phyloP scores from a whole-genome alignment of 495 filamentous ascomycete genomes.

The Annulohypoxylon maeteangense region DNA sequence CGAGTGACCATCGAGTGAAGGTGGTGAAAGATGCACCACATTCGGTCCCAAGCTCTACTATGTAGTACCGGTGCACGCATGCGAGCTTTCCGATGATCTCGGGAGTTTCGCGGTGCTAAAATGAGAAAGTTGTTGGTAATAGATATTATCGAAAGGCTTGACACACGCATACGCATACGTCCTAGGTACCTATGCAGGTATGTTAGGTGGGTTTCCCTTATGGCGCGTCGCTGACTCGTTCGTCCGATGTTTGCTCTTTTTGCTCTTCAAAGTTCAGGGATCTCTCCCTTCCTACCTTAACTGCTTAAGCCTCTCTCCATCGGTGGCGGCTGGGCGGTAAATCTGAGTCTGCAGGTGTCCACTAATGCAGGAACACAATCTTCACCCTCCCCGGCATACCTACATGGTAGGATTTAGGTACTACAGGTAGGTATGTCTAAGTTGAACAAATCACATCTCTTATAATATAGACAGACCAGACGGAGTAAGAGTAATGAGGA shows the following conservation, averaged over 20 bases:
- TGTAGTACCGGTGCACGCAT: not conserved
- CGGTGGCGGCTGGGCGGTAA: slow-evolving; percentile 40
- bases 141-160: not conserved
- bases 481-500: too few species aligned
- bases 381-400: slow-evolving; percentile 3
- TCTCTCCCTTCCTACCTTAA: slow-evolving; percentile 2
- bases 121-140: slow-evolving; percentile 3
- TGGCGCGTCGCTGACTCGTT: slow-evolving; percentile 37
- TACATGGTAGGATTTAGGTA: not conserved
- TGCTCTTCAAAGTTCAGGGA: too few species aligned
- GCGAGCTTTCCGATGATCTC: not conserved
- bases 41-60: not conserved
- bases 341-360: slow-evolving; percentile 20
- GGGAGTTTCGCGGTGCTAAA: slow-evolving; percentile 1
- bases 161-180: not conserved
- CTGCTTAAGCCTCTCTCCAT: slow-evolving; percentile 4
- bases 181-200: not conserved
- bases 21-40: too few species aligned
- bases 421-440: not conserved
- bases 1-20: not conserved
- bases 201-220: slow-evolving; percentile 25
- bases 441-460: not conserved
- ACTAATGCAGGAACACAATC: slow-evolving; percentile 45
- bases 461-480: too few species aligned
- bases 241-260: slow-evolving; percentile 32